Percentiles rank a stretch among this genome's conserved stretches.
phyloP scores from a whole-genome alignment of 1,139 yeast species.

The Suhomyces bokatorum region DNA sequence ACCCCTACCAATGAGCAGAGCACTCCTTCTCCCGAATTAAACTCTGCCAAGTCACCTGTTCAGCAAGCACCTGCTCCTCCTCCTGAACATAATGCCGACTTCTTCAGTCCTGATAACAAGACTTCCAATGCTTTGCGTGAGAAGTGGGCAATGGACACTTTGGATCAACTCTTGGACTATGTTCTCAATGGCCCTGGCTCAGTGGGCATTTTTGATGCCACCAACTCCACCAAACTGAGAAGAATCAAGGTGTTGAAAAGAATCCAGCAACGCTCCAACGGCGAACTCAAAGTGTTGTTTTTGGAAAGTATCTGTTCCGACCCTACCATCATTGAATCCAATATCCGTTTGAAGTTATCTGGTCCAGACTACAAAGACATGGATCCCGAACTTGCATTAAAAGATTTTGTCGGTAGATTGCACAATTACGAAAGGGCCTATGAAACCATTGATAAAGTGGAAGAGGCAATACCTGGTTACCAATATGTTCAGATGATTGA shows the following conservation, averaged over 20 bases:
- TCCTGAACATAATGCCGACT: conserved; percentile 67
- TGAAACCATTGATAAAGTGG: conserved; percentile 79
- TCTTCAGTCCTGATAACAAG: conserved; percentile 80
- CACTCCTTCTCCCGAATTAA: conserved; percentile 12
- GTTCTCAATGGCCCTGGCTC: conserved; percentile 79
- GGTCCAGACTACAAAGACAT: conserved; percentile 92
- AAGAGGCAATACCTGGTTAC: conserved; percentile 55
- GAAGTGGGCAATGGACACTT: conserved; percentile 94
- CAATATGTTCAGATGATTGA: conserved; percentile 95
- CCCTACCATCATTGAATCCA: conserved; percentile 71
- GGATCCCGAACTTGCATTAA: conserved; percentile 78
- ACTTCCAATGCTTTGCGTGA: conserved; percentile 71
- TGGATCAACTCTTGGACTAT: conserved; percentile 81
- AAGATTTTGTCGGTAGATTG: conserved; percentile 80
- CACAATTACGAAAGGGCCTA: conserved; percentile 86
- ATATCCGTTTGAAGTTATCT: conserved; percentile 77
- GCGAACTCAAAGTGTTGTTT: conserved; percentile 77
- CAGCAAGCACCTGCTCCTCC: conserved; percentile 8
- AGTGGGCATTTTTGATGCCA: conserved; percentile 94
- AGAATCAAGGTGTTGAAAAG: conserved; percentile 67
- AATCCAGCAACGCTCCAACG: conserved; percentile 68
- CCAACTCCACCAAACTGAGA: conserved; percentile 80
- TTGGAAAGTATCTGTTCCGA: conserved; percentile 88
- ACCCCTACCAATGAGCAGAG: conserved; percentile 36
- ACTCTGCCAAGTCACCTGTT: conserved; percentile 16